These are phyloP conservation scores for Cardiospermum halicacabum DNA, from an alignment of 345 rosid genomes.

Conservation along the genomic window DNA sequence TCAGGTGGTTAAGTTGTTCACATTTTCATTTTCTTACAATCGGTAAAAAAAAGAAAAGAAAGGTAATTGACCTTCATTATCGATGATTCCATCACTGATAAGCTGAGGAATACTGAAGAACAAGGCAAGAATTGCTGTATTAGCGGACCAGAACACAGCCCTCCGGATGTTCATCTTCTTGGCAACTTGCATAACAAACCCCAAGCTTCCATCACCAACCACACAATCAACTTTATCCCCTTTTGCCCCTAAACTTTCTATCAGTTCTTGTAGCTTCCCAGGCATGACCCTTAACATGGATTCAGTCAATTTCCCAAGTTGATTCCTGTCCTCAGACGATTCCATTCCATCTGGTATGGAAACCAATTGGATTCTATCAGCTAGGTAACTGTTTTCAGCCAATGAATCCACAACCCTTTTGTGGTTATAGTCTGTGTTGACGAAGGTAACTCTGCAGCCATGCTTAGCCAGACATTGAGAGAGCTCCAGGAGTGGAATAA, in stretches of 20 bases:
- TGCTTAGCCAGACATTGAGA: conserved; percentile 5
- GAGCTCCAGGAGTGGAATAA: conserved; percentile 5
- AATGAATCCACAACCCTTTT: conserved; percentile 8
- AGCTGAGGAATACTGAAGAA: conserved; percentile 25
- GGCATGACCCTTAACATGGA: background rate
- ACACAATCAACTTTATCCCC: conserved; percentile 32
- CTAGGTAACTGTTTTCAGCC: background rate
- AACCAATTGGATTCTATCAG: background rate
- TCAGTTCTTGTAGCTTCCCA: background rate
- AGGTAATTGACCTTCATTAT: conserved; percentile 30
- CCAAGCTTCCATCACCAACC: conserved; percentile 30
- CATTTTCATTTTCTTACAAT: too few relatives aligned
- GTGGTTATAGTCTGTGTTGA: conserved; percentile 2
- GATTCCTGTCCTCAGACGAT: conserved; percentile 9
- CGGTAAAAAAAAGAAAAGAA: too few relatives aligned
- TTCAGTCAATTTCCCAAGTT: background rate
- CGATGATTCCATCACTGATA: conserved; percentile 39
- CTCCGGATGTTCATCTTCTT: conserved; percentile 33
- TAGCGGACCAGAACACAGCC: conserved; percentile 31
- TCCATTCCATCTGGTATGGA: conserved; percentile 22
- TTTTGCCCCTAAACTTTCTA: background rate
- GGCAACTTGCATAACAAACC: conserved; percentile 29
- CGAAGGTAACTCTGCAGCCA: conserved; percentile 20
- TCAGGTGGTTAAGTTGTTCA: background rate
- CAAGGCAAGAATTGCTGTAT: conserved; percentile 26